phyloP scores from a whole-genome alignment of 2,329 filamentous ascomycete genomes.

The Fusarium pseudonygamai region DNA sequence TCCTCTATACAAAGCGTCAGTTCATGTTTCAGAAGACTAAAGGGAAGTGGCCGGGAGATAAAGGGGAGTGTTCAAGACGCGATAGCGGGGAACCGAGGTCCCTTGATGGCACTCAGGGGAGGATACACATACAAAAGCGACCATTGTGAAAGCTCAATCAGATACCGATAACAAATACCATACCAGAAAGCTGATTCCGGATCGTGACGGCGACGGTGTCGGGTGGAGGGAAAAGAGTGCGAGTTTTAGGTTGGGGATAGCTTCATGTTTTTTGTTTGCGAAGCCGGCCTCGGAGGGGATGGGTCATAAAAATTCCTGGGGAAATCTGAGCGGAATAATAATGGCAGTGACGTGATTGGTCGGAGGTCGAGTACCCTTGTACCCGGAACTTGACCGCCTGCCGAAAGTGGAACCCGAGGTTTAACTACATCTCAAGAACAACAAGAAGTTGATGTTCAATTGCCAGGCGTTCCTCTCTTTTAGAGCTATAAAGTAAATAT shows the following conservation, averaged over 20 bases:
- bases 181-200: not conserved
- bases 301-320: constrained; percentile 26
- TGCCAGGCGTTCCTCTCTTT: not conserved
- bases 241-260: constrained; percentile 26
- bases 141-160: constrained; percentile 2
- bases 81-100: not conserved
- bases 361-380: constrained; percentile 2
- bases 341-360: constrained; percentile 3
- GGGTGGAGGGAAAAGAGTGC: not conserved
- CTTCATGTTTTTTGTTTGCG: constrained; percentile 21
- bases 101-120: not conserved
- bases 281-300: constrained; percentile 32
- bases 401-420: constrained; percentile 8
- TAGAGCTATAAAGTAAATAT: fast-evolving
- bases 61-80: not conserved
- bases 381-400: constrained; percentile 16
- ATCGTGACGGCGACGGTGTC: not conserved
- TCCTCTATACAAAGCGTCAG: constrained; percentile 11
- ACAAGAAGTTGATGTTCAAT: not conserved
- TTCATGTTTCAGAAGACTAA: fast-evolving
- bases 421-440: not conserved
- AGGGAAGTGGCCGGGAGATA: too few relatives aligned
- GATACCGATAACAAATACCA: not conserved
- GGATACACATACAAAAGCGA: constrained; percentile 16
- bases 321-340: constrained; percentile 12